Conservation (phyloP, 202 grass and related monocot genomes). For the Musa balbisiana region DNA sequence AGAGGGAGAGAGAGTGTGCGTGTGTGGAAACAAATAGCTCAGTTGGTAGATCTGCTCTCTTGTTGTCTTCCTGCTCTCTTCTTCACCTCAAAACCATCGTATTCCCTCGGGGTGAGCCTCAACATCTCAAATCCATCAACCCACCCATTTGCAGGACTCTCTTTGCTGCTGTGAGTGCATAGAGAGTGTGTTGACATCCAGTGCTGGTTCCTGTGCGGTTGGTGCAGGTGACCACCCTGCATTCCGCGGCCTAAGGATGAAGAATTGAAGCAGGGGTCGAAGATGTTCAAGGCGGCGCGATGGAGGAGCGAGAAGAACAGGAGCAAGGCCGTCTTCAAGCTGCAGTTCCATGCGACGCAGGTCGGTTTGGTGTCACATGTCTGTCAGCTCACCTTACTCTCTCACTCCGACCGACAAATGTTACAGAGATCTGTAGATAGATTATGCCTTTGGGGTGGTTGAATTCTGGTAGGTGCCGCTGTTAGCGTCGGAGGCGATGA, state of each 20-base stretch:
- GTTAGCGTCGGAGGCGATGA: conserved; percentile 53
- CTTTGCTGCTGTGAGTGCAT: too few species aligned
- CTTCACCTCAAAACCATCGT: background rate
- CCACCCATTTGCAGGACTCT: background rate
- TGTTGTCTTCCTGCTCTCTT: background rate
- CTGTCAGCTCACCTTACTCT: background rate
- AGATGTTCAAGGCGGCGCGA: conserved; percentile 75
- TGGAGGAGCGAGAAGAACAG: conserved; percentile 64
- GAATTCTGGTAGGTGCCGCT: conserved; percentile 43
- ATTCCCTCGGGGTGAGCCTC: background rate
- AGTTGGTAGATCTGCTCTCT: conserved; percentile 4
- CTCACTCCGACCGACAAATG: background rate
- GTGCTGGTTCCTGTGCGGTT: background rate
- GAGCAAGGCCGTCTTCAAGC: conserved; percentile 82
- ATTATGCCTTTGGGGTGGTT: background rate
- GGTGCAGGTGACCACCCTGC: conserved; percentile 1
- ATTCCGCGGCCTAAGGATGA: background rate
- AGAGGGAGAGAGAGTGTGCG: too few species aligned
- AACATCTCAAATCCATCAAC: too few species aligned
- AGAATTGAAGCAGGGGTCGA: conserved; percentile 1
- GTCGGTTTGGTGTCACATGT: conserved; percentile 11
- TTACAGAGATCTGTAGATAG: background rate
- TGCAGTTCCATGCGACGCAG: conserved; percentile 82
- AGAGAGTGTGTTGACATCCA: background rate
- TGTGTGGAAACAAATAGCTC: background rate